A percentile compares a stretch with the other conserved stretches of the same genome.
Conservation (phyloP, 2,329 filamentous ascomycete species). For the Ophiostoma tasmaniense region DNA sequence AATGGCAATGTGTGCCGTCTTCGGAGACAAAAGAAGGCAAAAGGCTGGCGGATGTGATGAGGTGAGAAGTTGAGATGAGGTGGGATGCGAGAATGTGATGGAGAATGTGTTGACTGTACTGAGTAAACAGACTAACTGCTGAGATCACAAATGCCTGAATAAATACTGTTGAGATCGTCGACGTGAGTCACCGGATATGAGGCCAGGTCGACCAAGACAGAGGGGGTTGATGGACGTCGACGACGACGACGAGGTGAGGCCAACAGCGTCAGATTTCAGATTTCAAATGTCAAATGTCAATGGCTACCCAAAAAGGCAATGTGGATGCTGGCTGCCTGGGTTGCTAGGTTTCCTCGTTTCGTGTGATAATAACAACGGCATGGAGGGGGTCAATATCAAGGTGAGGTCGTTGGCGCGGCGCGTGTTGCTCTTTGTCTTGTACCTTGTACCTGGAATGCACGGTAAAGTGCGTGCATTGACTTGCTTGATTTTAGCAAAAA, state of each 20-base stretch:
- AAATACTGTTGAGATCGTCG: conserved; percentile 1
- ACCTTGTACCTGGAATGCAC: conserved; percentile 5
- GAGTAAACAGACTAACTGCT: no score
- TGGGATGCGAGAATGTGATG: background rate
- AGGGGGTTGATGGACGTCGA: background rate
- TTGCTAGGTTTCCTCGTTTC: background rate
- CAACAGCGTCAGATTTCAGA: background rate
- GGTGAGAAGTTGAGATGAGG: no score
- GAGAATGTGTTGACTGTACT: background rate
- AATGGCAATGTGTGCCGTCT: background rate
- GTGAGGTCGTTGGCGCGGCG: background rate
- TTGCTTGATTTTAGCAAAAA: background rate
- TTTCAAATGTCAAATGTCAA: background rate
- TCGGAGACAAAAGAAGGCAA: conserved; percentile 8
- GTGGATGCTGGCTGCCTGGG: conserved; percentile 11
- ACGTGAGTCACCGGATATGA: conserved; percentile 4
- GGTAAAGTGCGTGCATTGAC: conserved; percentile 11
- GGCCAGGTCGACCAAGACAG: background rate
- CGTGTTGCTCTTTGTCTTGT: background rate
- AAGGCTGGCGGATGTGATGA: no score
- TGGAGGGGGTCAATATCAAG: background rate
- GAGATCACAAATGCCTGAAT: background rate
- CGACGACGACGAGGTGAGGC: background rate
- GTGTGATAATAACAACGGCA: background rate
- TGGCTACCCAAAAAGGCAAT: background rate